Evolutionary conservation across 805 yeast genomes (phyloP).

Genomic region (Wickerhamiella allomyrinae): DNA sequence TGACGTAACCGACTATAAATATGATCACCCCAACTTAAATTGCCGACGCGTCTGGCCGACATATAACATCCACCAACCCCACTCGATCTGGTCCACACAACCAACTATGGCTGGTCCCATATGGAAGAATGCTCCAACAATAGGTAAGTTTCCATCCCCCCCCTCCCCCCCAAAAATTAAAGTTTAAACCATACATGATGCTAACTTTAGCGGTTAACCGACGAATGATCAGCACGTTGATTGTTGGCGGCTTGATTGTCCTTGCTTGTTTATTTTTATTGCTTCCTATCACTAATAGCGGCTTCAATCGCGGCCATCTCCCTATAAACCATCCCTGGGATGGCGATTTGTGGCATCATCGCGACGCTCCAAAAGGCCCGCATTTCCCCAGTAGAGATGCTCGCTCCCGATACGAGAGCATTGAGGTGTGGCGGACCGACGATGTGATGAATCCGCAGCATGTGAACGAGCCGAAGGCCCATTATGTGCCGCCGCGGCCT

Average conservation of each 20-base stretch:
- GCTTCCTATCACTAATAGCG: neutral
- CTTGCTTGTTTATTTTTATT: neutral
- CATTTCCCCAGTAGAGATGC: neutral
- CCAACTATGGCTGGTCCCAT: too few species aligned
- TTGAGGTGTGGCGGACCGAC: constrained; percentile 6
- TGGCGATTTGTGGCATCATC: too few species aligned
- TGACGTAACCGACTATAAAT: too few species aligned
- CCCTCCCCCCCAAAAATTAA: neutral
- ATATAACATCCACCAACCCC: too few species aligned
- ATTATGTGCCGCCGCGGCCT: neutral
- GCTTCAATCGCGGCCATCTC: too few species aligned
- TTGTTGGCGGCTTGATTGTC: neutral
- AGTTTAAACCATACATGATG: neutral
- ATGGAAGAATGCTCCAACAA: too few species aligned
- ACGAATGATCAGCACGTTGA: neutral
- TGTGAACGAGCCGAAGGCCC: neutral
- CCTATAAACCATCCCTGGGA: too few species aligned
- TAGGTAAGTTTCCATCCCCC: too few species aligned
- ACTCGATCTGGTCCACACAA: too few species aligned
- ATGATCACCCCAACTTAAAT: too few species aligned
- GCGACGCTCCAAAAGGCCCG: neutral
- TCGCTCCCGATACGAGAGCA: constrained; percentile 5
- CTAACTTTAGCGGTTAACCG: neutral
- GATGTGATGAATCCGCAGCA: neutral
- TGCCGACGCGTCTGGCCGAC: too few species aligned